A percentile compares a stretch with the other conserved stretches of the same genome.
Evolutionary conservation across 2,329 filamentous ascomycete species (phyloP).

Genomic region (Cladophialophora exuberans): DNA sequence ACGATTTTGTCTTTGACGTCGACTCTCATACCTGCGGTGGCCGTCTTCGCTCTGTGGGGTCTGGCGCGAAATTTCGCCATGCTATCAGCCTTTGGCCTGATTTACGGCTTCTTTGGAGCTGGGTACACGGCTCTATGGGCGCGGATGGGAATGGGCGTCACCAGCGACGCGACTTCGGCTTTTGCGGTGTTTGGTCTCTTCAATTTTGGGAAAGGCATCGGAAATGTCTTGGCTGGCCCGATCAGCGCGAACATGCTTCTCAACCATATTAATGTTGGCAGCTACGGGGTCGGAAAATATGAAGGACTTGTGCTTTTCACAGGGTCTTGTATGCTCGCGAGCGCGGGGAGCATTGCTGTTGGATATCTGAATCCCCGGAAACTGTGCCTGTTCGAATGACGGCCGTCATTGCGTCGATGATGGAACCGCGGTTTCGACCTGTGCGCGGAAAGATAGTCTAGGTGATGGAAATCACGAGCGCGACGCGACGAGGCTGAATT

Average conservation of each 20-base stretch:
- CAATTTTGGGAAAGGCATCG: constrained; percentile 32
- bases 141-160: constrained; percentile 39
- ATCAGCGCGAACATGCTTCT: constrained; percentile 29
- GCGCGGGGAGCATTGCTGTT: constrained; percentile 17
- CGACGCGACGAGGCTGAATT: no score
- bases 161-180: constrained; percentile 20
- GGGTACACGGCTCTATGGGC: constrained; percentile 50
- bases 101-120: constrained; percentile 51
- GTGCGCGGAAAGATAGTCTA: no score
- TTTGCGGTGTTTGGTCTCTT: constrained; percentile 29
- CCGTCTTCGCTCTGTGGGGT: constrained; percentile 53
- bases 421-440: no score
- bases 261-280: background rate
- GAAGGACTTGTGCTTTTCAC: constrained; percentile 30
- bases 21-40: constrained; percentile 44
- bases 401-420: no score
- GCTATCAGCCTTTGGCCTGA: constrained; percentile 46
- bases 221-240: constrained; percentile 34
- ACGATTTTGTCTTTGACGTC: constrained; percentile 48
- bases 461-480: no score
- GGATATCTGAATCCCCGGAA: background rate
- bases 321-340: constrained; percentile 30
- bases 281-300: constrained; percentile 26
- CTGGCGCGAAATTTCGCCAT: constrained; percentile 46
- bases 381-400: background rate